Percentiles rank a stretch among this genome's conserved stretches.
Conservation (phyloP, 345 rosid genomes). For the Sisymbrium irio region DNA sequence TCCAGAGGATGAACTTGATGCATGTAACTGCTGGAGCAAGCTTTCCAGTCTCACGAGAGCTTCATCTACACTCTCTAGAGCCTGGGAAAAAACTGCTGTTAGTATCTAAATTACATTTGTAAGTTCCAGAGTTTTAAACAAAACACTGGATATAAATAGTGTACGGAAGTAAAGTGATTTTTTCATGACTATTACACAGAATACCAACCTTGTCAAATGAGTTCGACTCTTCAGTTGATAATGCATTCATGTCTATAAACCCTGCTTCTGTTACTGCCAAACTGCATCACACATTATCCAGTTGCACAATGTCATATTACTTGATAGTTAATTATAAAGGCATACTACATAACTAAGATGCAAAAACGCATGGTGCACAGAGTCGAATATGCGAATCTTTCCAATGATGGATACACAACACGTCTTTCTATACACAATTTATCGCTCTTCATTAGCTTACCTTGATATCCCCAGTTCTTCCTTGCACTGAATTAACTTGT, state of each 20-base stretch:
- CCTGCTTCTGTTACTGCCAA: constrained; percentile 41
- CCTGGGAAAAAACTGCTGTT: constrained; percentile 46
- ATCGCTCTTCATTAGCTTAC: constrained; percentile 43
- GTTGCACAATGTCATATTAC: constrained; percentile 4
- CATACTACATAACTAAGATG: not conserved
- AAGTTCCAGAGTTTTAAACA: constrained; percentile 12
- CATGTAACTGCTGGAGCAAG: constrained; percentile 71
- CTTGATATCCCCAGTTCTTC: constrained; percentile 58
- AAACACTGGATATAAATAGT: not conserved
- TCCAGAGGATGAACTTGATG: constrained; percentile 73
- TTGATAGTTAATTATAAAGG: not conserved
- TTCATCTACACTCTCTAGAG: constrained; percentile 89
- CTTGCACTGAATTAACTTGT: constrained; percentile 65
- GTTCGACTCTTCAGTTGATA: constrained; percentile 44
- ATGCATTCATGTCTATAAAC: constrained; percentile 40
- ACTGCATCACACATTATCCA: constrained; percentile 46
- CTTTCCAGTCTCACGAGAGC: constrained; percentile 80
- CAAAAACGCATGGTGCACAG: not conserved
- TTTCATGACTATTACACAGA: not conserved
- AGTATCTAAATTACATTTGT: constrained; percentile 19
- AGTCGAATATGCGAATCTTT: not conserved
- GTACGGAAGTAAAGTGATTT: not conserved
- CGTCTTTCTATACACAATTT: not conserved
- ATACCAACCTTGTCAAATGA: constrained; percentile 76
- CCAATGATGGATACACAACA: not conserved